Evolutionary conservation across 192 early-diverging fungal genomes (phyloP), one percentile per base, ranked within the genome.

Genomic region (Umbelopsis ramanniana): DNA sequence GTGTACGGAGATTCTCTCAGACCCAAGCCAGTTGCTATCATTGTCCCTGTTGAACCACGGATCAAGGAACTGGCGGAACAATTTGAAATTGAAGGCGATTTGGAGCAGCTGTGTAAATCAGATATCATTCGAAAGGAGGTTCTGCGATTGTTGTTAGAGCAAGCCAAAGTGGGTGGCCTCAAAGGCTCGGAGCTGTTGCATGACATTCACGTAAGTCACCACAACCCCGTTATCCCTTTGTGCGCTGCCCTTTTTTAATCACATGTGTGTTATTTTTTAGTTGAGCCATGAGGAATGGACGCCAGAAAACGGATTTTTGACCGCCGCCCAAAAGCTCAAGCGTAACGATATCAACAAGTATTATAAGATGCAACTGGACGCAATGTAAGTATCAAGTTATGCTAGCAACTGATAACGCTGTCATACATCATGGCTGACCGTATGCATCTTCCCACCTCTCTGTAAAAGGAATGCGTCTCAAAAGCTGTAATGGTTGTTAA

Each of bases 301-400:
- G 6, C 87, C 95, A 17, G 88, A 97, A 83, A 70, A 82, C 57
- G 89, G 87, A 10, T 74, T 92, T 72, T 80, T 95, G 82, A 99
- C 97, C n/a, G 94, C 97, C 23, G 95, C 96, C n/a, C 92, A 91
- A 81, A 98, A 98, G 83, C 77, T 98, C 57, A 92, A 95, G 63
- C 89, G 97, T 38, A 87, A 86, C 33, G 93, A 87, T 48, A 91
- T 98, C 53, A 81, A 83, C 67, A 82, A 89, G 66, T 79, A 76
- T 23, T 93, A 93, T 79, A 84, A 87, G 66, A 14, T 52, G 5
- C 68, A 93, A 74, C 79, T 96, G 52, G 84, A 88, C 73, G 63
- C 48, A 5, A 83, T 88, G 79, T 87, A 85, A 70, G 29, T 29
- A 29, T 29, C 29, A 29, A 29, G 29, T 29, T 29, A 29, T 29